These are phyloP conservation scores for Saccharomycopsis babjevae DNA, from an alignment of 805 yeast species.

Conservation along the genomic window DNA sequence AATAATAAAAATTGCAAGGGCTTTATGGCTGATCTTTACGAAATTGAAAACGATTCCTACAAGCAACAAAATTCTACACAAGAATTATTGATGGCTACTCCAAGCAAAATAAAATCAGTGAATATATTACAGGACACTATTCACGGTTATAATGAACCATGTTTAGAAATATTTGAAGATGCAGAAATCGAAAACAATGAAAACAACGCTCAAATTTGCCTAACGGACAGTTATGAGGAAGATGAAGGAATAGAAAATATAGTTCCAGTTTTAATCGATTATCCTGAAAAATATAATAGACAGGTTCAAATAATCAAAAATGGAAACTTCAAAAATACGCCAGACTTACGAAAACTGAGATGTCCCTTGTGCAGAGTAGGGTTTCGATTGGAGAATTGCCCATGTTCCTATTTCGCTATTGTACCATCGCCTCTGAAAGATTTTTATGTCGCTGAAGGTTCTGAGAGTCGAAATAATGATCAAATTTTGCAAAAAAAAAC, in stretches of 20 bases:
- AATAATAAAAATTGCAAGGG: too few species aligned
- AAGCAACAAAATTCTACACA: not conserved
- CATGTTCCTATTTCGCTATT: constrained; percentile 16
- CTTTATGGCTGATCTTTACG: not conserved
- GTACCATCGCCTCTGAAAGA: constrained; percentile 17
- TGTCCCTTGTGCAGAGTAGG: constrained; percentile 18
- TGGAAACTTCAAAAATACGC: constrained; percentile 25
- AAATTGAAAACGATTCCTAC: not conserved
- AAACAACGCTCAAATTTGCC: not conserved
- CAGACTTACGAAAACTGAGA: constrained; percentile 22
- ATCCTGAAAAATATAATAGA: not conserved
- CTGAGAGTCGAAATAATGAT: too few species aligned
- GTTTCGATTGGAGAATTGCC: constrained; percentile 10
- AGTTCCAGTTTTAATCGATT: not conserved
- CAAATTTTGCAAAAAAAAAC: not conserved
- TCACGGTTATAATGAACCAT: not conserved
- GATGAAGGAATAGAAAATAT: not conserved
- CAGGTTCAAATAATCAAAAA: constrained; percentile 14
- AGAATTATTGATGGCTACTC: not conserved
- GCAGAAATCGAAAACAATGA: not conserved
- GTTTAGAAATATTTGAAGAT: not conserved
- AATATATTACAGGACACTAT: not conserved
- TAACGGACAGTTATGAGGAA: not conserved
- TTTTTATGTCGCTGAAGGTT: not conserved
- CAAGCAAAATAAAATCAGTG: not conserved